These are phyloP conservation scores for Butyriboletus loyo DNA, from an alignment of 768 basidiomycete genomes.

Conservation along the genomic window DNA sequence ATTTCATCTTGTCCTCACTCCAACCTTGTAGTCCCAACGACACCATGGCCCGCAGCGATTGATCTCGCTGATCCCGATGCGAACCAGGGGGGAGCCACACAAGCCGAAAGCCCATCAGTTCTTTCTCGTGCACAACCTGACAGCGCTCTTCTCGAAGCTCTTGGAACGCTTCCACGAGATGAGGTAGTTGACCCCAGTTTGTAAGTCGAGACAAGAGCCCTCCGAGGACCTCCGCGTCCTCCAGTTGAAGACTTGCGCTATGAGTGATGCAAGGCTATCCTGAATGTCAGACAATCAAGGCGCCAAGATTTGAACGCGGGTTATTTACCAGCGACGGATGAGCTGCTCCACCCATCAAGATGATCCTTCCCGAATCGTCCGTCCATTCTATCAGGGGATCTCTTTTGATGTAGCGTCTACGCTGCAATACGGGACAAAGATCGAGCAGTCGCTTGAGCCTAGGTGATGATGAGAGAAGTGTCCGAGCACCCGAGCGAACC, in stretches of 20 bases:
- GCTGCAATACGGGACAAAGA: slow-evolving; percentile 33
- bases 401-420: slow-evolving; percentile 31
- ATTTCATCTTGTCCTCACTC: slow-evolving; percentile 45
- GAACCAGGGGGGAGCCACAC: slow-evolving; percentile 42
- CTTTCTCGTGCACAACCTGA: slow-evolving; percentile 38
- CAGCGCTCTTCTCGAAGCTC: slow-evolving; percentile 51
- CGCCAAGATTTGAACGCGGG: not conserved
- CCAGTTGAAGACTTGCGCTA: slow-evolving; percentile 27
- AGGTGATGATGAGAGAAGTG: not conserved
- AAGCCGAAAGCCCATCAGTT: slow-evolving; percentile 39
- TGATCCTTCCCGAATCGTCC: slow-evolving; percentile 45
- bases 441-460: slow-evolving; percentile 38
- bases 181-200: slow-evolving; percentile 41
- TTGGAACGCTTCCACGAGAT: slow-evolving; percentile 51
- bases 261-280: slow-evolving; percentile 46
- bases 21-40: slow-evolving; percentile 28
- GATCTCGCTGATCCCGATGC: slow-evolving; percentile 41
- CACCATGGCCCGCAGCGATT: slow-evolving; percentile 24
- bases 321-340: slow-evolving; percentile 48
- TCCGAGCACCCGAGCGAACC: not conserved
- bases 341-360: slow-evolving; percentile 54
- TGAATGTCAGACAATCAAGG: not conserved
- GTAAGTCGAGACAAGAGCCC: slow-evolving; percentile 40
- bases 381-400: slow-evolving; percentile 41
- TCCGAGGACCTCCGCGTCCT: slow-evolving; percentile 29